Percentiles rank a stretch among this genome's conserved stretches.
Evolutionary conservation across 805 yeast species (phyloP).

Genomic region (Candida patagonica): DNA sequence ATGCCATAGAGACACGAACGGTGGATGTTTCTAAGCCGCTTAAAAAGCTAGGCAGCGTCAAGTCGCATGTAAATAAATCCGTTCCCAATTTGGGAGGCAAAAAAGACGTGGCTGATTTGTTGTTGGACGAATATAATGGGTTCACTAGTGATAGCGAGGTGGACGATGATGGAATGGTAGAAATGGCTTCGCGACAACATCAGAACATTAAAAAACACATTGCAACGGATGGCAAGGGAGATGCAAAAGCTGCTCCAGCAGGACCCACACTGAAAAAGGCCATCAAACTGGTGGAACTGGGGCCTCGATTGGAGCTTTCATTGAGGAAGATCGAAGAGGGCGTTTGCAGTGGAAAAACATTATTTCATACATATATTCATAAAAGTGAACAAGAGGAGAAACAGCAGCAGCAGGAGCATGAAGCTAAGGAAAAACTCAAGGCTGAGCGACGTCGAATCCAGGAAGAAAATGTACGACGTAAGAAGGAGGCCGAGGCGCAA

Average conservation of each 20-base stretch:
- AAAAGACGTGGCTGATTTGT: slow-evolving; percentile 71
- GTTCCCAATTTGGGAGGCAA: slow-evolving; percentile 63
- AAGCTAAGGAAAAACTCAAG: slow-evolving; percentile 49
- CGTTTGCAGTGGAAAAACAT: slow-evolving; percentile 76
- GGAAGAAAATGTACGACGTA: slow-evolving; percentile 65
- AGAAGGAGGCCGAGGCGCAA: slow-evolving; percentile 59
- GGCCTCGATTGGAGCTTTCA: slow-evolving; percentile 75
- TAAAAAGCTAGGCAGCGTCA: slow-evolving; percentile 57
- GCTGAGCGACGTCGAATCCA: slow-evolving; percentile 69
- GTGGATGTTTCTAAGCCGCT: slow-evolving; percentile 63
- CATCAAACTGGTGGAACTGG: slow-evolving; percentile 83
- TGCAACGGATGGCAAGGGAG: slow-evolving; percentile 4
- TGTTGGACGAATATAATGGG: slow-evolving; percentile 76
- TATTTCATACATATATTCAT: slow-evolving; percentile 64
- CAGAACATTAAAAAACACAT: too few species aligned
- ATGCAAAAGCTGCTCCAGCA: slow-evolving; percentile 10
- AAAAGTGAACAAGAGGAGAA: slow-evolving; percentile 56
- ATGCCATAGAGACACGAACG: slow-evolving; percentile 73
- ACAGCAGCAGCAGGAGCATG: slow-evolving; percentile 59
- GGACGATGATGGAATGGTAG: slow-evolving; percentile 36
- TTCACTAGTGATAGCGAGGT: slow-evolving; percentile 88
- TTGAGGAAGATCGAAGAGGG: slow-evolving; percentile 88
- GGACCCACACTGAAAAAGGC: slow-evolving; percentile 56
- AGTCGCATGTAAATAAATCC: slow-evolving; percentile 48
- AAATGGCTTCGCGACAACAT: slow-evolving; percentile 6